Percentiles rank a stretch among this genome's conserved stretches.
Conservation (phyloP, 306 rosid species). For the Begonia loranthoides region DNA sequence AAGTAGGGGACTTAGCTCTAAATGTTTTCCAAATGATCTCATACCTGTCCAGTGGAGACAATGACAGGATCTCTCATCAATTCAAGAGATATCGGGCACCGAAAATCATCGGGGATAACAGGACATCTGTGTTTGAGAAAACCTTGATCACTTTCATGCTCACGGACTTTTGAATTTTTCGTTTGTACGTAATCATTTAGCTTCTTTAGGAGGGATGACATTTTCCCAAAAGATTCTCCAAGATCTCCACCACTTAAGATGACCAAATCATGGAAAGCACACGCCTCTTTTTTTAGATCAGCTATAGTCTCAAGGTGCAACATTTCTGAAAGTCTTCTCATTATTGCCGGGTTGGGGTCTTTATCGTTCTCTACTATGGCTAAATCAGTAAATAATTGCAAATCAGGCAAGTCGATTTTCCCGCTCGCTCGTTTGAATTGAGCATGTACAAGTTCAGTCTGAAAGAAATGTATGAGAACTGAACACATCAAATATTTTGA, state of each 20-base stretch:
- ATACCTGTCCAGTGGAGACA: slow-evolving; percentile 97
- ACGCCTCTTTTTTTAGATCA: slow-evolving; percentile 72
- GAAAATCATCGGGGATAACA: slow-evolving; percentile 89
- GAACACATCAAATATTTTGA: too few species aligned
- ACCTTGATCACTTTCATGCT: slow-evolving; percentile 32
- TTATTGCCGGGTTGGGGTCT: slow-evolving; percentile 51
- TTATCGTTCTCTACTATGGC: slow-evolving; percentile 38
- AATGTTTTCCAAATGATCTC: background rate
- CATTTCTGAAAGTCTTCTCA: slow-evolving; percentile 74
- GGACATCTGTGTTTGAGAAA: slow-evolving; percentile 79
- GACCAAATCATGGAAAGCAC: slow-evolving; percentile 59
- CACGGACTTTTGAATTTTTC: slow-evolving; percentile 44
- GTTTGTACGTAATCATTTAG: slow-evolving; percentile 39
- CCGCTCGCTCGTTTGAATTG: slow-evolving; percentile 85
- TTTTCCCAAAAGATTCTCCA: slow-evolving; percentile 32
- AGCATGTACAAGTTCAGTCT: slow-evolving; percentile 89
- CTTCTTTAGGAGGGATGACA: slow-evolving; percentile 61
- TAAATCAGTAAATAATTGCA: slow-evolving; percentile 57
- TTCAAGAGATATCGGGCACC: slow-evolving; percentile 96
- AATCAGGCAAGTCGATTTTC: slow-evolving; percentile 39
- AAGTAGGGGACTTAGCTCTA: background rate
- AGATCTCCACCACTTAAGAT: slow-evolving; percentile 42
- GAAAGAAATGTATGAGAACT: slow-evolving; percentile 12
- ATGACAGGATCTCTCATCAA: slow-evolving; percentile 94
- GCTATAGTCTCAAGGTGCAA: slow-evolving; percentile 56